phyloP scores from a whole-genome alignment of 306 rosid genomes.

The Sicyos baderoa region DNA sequence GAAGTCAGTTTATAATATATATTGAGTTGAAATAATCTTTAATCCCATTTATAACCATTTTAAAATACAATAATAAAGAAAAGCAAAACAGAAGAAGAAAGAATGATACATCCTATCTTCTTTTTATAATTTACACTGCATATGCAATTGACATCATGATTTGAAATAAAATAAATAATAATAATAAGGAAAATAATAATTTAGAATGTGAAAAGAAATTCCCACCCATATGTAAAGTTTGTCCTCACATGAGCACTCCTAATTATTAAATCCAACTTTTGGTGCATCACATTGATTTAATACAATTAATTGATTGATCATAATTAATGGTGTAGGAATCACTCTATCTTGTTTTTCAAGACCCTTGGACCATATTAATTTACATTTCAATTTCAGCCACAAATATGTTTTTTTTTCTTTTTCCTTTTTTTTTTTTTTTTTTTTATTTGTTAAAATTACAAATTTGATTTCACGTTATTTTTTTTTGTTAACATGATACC shows the following conservation, averaged over 20 bases:
- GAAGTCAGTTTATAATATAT: no score
- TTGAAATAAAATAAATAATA: not conserved
- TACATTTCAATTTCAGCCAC: not conserved
- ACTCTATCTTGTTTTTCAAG: not conserved
- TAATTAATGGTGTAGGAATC: constrained; percentile 8
- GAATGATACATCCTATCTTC: no score
- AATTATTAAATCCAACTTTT: not conserved
- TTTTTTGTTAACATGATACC: no score
- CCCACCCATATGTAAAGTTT: not conserved
- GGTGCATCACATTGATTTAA: not conserved
- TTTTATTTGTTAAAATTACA: no score
- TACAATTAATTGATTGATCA: not conserved
- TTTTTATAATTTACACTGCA: not conserved
- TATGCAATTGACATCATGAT: not conserved
- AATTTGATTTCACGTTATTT: no score
- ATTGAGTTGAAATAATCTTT: no score
- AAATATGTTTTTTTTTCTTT: no score
- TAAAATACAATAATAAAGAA: no score
- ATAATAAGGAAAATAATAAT: not conserved
- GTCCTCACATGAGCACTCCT: constrained; percentile 9
- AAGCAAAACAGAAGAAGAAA: no score
- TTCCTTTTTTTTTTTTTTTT: no score
- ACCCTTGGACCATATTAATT: not conserved
- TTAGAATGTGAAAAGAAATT: not conserved
- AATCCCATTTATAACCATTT: no score